Conservation (phyloP, 2,329 filamentous ascomycete species). For the Fusarium sp. region DNA sequence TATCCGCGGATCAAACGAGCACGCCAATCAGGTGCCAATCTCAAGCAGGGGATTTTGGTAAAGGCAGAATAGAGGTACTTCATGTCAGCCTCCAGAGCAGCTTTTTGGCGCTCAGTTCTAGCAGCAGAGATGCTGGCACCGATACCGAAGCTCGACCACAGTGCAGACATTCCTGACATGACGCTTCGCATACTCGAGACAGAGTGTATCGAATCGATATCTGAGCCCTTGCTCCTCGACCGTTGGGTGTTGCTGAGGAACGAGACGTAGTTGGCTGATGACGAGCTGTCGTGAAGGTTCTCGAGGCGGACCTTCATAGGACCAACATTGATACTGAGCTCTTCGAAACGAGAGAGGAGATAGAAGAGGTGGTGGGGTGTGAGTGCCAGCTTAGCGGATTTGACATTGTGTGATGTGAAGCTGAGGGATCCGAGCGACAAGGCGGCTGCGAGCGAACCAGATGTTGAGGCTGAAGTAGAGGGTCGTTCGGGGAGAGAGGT, state of each 20-base stretch:
- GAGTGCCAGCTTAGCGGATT: conserved; percentile 90
- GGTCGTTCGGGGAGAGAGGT: conserved; percentile 69
- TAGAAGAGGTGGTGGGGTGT: conserved; percentile 98
- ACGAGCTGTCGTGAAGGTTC: conserved; percentile 89
- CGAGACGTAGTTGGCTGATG: conserved; percentile 93
- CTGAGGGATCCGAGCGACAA: conserved; percentile 87
- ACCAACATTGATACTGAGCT: conserved; percentile 88
- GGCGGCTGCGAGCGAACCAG: conserved; percentile 82
- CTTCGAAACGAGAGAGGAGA: conserved; percentile 93
- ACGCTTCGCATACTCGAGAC: conserved; percentile 97
- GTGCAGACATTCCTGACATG: conserved; percentile 94
- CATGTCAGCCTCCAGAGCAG: conserved; percentile 84
- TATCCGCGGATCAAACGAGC: conserved; percentile 91
- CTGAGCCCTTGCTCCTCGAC: conserved; percentile 81
- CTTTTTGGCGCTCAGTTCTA: conserved; percentile 90
- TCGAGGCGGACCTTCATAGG: conserved; percentile 97
- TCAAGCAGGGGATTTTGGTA: conserved; percentile 95
- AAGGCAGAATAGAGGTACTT: conserved; percentile 98
- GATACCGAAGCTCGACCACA: conserved; percentile 91
- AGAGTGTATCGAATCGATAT: conserved; percentile 92
- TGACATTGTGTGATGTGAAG: conserved; percentile 86
- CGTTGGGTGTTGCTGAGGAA: conserved; percentile 85
- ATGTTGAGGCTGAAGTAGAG: conserved; percentile 75
- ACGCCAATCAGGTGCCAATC: conserved; percentile 91
- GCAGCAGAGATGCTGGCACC: conserved; percentile 82